Evolutionary conservation across 306 rosid species (phyloP), one percentile per base, ranked within the genome.

Genomic region (Crotalaria pallida): DNA sequence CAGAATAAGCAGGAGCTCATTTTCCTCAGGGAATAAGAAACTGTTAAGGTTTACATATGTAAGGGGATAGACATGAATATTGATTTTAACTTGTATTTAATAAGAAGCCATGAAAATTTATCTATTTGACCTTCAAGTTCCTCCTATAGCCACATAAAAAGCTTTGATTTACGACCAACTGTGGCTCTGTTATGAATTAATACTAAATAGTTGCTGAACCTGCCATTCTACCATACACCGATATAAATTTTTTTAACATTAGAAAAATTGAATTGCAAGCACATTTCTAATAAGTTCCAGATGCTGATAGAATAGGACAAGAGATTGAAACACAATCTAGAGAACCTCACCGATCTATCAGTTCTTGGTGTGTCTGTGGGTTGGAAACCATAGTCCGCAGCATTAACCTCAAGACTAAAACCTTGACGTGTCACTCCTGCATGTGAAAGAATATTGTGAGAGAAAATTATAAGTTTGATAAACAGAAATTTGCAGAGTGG

Each of bases 281-380:
- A 19, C 50, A 49, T 40, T 64, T 75, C 58, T 52, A 34, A n/a
- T 16, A 74, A 56, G 52, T 10, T 49, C 38, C 58, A 63, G 47
- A 52, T 66, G 43, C 16, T 36, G 63, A 53, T 61, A 78, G 66
- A 74, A 23, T 45, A 38, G 44, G 17, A 65, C n/a, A 9, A 36
- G 22, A 36, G 3, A 19, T 48, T 62, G 29, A 47, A 31, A 43
- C 13, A 51, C 7, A 72, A 26, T 63, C 47, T 80, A 7, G 56
- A 68, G 68, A 69, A 67, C 77, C 52, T 41, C 78, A 94, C 98
- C 55, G 95, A 94, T 94, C 98, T 88, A 84, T 94, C 97, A 27
- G 96, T 94, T 83, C 98, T 90, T 69, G 98, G 98, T 15, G 96
- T 94, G 74, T 88, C 88, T 12, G 94, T 89, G 75, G 97, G 91